Percentiles rank a stretch among this genome's conserved stretches.
These are phyloP conservation scores for Colletotrichum euphorbiae DNA, from an alignment of 2,329 filamentous ascomycete species.

Conservation along the genomic window DNA sequence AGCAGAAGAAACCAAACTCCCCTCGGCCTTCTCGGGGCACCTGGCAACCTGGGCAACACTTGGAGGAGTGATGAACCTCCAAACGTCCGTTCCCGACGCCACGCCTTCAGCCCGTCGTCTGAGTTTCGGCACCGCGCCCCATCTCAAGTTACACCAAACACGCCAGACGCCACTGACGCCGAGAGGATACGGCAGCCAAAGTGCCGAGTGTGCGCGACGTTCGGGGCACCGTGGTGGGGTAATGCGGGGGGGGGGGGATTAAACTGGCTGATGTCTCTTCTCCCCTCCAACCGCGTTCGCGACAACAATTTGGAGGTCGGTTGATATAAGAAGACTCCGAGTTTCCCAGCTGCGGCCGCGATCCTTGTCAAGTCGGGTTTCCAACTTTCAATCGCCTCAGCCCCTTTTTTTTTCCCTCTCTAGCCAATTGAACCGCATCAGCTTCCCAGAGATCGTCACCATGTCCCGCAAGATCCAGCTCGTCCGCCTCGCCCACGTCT, in stretches of 20 bases:
- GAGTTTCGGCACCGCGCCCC: constrained; percentile 31
- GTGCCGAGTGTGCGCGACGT: constrained; percentile 34
- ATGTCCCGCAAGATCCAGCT: constrained; percentile 48
- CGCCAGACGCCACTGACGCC: background rate
- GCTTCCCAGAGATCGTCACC: constrained; percentile 3
- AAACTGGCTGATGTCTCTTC: constrained; percentile 22
- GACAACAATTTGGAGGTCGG: background rate
- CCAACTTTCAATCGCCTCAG: background rate
- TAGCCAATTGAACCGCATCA: background rate
- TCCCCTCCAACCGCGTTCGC: constrained; percentile 12
- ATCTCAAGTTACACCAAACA: constrained; percentile 1
- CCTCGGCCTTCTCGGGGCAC: constrained; percentile 2
- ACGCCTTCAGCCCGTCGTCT: constrained; percentile 24
- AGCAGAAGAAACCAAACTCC: background rate
- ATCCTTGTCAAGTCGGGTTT: background rate
- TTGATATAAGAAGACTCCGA: constrained; percentile 9
- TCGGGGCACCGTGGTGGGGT: constrained; percentile 38
- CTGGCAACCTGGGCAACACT: constrained; percentile 9
- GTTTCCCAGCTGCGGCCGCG: background rate
- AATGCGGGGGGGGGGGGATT: constrained; percentile 37
- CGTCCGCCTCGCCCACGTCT: constrained; percentile 57
- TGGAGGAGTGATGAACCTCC: background rate
- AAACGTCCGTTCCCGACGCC: constrained; percentile 17
- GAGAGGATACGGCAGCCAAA: constrained; percentile 13
- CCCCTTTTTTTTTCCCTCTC: accelerated